Conservation (phyloP, 441 rosid genomes). For the Cnidoscolus chayamansa region DNA sequence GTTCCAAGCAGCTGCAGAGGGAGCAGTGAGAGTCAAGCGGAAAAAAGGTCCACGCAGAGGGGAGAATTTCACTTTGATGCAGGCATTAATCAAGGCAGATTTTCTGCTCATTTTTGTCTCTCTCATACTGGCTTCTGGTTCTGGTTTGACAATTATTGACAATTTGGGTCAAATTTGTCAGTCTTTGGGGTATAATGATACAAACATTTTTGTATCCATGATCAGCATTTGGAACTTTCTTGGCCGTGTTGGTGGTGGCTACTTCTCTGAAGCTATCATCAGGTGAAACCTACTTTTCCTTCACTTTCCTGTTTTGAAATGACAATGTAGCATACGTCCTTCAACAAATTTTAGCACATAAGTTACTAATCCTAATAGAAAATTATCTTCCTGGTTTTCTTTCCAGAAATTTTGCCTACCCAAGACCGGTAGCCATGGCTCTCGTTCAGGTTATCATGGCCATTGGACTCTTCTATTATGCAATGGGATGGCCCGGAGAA, state of each 20-base stretch:
- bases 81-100: conserved; percentile 88
- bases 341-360: background rate
- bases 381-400: background rate
- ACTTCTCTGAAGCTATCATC: conserved; percentile 80
- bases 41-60: conserved; percentile 81
- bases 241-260: conserved; percentile 94
- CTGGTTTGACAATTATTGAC: conserved; percentile 77
- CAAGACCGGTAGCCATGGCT: conserved; percentile 79
- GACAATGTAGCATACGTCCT: background rate
- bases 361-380: conserved; percentile 14
- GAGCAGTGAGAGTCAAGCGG: conserved; percentile 81
- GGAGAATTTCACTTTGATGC: conserved; percentile 80
- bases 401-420: conserved; percentile 72
- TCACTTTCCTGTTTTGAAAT: conserved; percentile 34
- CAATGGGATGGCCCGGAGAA: conserved; percentile 83
- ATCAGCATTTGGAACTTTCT: conserved; percentile 99
- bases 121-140: conserved; percentile 80
- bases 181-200: conserved; percentile 55
- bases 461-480: conserved; percentile 69
- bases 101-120: conserved; percentile 88
- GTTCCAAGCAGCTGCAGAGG: conserved; percentile 83
- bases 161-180: conserved; percentile 96
- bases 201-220: conserved; percentile 86
- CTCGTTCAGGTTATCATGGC: conserved; percentile 74
- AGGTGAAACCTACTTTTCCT: conserved; percentile 40